A percentile compares a stretch with the other conserved stretches of the same genome.
phyloP scores from a whole-genome alignment of 225 moss, liverwort and hornwort species.

The Pseudoscleropodium purum region DNA sequence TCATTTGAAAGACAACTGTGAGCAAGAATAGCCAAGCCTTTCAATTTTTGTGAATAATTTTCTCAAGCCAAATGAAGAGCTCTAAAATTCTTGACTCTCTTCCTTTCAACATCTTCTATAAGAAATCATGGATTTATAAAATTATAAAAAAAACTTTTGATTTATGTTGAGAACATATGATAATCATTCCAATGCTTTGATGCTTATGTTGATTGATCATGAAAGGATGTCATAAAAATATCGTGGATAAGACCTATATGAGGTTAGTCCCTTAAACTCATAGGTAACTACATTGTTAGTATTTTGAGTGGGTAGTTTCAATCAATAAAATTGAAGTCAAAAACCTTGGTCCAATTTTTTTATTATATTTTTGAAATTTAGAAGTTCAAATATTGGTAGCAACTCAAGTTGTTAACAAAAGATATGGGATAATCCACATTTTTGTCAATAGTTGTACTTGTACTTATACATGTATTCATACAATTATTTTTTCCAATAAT shows the following conservation, averaged over 20 bases:
- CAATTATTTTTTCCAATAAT: neutral
- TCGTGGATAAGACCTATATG: neutral
- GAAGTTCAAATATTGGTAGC: neutral
- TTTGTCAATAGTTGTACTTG: fast-evolving
- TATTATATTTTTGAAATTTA: neutral
- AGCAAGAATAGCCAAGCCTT: neutral
- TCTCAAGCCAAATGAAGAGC: neutral
- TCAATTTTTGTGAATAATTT: neutral
- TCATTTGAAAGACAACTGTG: neutral
- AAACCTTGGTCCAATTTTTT: neutral
- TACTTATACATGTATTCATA: neutral
- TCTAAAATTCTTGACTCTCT: too few species aligned
- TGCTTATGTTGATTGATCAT: neutral
- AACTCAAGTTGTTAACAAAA: neutral
- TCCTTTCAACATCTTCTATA: neutral
- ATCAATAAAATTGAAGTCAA: neutral
- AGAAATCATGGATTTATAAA: neutral
- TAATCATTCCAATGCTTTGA: too few species aligned
- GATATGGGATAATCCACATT: fast-evolving
- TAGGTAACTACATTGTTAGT: fast-evolving
- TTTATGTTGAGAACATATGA: neutral
- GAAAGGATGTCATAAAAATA: neutral
- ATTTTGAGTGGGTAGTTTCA: neutral
- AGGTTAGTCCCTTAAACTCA: neutral
- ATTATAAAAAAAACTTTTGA: neutral